Evolutionary conservation across 495 filamentous ascomycete species (phyloP), one percentile per base, ranked within the genome.

Genomic region (Trichoderma erinaceum): DNA sequence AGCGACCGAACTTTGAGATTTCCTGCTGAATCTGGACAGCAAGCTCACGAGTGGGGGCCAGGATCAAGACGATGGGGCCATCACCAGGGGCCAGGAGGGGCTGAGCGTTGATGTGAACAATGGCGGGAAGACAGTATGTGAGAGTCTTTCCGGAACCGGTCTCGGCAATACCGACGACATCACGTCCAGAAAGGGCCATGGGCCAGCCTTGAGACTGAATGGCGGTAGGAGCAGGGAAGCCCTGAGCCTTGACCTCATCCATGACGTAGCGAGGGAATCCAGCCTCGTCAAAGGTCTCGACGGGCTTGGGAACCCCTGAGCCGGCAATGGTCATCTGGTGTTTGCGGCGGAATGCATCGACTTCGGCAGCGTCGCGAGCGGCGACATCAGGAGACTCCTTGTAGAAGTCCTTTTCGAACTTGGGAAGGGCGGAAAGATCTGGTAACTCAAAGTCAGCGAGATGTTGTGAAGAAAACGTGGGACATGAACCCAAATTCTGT

Each of bases 181-280:
- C 95, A 72, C 95, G 94, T 79, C 95, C 95, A 58, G 94, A 96
- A 63, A 99, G 88, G 75, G 95, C 93, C 95, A 98, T 98, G 65
- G 95, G 95, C 95, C 95, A 99, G 71, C 95, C 96, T 78, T 98
- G 95, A 66, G 96, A 92, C 80, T 99, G 95, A 75, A 99, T 99
- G 66, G 96, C 87, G 58, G 95, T 98, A 41, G 95, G 95, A 61
- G 88, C 87, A 63, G 88, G 82, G 78, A 99, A 99, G 29, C 95
- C 95, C 81, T 97, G 93, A 63, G 93, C 90, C 86, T 98, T 98
- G 73, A 99, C 95, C 78, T 99, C 95, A 75, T 89, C 91, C 88
- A 99, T 91, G 58, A 99, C 95, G 76, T 99, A 99, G 68, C 86
- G 86, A 32, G 95, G 95, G 81, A 99, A 99, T 8, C 92, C 92